Percentiles rank a stretch among this genome's conserved stretches.
These are phyloP conservation scores for Tolypocladium cylindrosporum DNA, from an alignment of 2,329 filamentous ascomycete genomes.

Conservation along the genomic window DNA sequence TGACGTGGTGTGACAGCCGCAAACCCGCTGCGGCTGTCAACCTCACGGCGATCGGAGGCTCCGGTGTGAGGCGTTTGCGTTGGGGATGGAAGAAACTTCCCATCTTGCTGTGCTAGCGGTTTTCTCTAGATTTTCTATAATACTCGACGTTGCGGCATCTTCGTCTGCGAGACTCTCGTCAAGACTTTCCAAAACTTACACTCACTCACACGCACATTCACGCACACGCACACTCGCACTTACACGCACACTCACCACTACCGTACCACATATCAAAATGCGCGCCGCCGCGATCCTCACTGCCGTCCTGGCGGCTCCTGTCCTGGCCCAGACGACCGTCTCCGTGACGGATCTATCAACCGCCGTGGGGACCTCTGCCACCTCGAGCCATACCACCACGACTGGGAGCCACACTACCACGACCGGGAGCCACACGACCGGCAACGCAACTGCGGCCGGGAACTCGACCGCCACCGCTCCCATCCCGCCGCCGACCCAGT, in stretches of 20 bases:
- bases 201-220: not conserved
- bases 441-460: not conserved
- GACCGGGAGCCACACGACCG: too few species aligned
- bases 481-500: not conserved
- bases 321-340: not conserved
- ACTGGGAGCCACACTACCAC: not conserved
- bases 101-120: not conserved
- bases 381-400: not conserved
- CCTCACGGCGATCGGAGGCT: not conserved
- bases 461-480: not conserved
- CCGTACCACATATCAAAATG: slow-evolving; percentile 7
- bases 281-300: slow-evolving; percentile 8
- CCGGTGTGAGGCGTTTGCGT: not conserved
- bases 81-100: not conserved
- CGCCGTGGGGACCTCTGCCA: not conserved
- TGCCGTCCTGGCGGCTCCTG: slow-evolving; percentile 7
- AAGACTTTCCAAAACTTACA: not conserved
- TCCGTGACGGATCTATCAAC: not conserved
- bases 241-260: not conserved
- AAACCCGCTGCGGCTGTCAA: not conserved
- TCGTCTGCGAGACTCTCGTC: not conserved
- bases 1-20: not conserved
- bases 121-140: not conserved
- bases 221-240: not conserved
- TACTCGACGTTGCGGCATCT: not conserved